phyloP scores from a whole-genome alignment of 345 rosid genomes.

The Durio zibethinus region DNA sequence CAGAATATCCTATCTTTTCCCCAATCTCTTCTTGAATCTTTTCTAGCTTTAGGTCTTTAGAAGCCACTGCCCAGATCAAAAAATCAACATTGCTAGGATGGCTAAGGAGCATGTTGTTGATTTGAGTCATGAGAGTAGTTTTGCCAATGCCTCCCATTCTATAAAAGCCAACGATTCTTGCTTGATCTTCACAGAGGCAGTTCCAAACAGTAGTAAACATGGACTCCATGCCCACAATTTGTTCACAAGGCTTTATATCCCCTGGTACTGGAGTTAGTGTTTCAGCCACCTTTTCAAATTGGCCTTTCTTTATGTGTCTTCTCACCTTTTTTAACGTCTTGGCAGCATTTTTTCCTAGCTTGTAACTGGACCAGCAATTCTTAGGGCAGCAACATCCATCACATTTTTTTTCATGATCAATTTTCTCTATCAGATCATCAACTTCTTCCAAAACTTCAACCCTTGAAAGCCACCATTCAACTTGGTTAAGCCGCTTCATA shows the following conservation, averaged over 20 bases:
- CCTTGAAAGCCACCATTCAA: not conserved
- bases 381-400: no score
- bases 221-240: not conserved
- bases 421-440: not conserved
- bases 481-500: not conserved
- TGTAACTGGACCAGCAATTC: not conserved
- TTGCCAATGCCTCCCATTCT: not conserved
- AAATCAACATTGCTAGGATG: not conserved
- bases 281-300: constrained; percentile 23
- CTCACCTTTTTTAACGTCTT: not conserved
- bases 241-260: not conserved
- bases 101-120: not conserved
- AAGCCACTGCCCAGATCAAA: not conserved
- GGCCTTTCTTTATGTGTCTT: constrained; percentile 25
- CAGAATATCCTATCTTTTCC: not conserved
- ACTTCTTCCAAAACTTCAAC: not conserved
- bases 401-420: not conserved
- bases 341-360: not conserved
- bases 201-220: not conserved
- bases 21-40: not conserved
- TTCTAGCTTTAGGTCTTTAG: not conserved
- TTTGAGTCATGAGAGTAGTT: not conserved
- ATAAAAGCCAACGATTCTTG: not conserved
- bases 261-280: constrained; percentile 17
- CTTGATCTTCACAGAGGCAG: not conserved